phyloP scores from a whole-genome alignment of 2,329 filamentous ascomycete species.

The Colletotrichum liaoningense region DNA sequence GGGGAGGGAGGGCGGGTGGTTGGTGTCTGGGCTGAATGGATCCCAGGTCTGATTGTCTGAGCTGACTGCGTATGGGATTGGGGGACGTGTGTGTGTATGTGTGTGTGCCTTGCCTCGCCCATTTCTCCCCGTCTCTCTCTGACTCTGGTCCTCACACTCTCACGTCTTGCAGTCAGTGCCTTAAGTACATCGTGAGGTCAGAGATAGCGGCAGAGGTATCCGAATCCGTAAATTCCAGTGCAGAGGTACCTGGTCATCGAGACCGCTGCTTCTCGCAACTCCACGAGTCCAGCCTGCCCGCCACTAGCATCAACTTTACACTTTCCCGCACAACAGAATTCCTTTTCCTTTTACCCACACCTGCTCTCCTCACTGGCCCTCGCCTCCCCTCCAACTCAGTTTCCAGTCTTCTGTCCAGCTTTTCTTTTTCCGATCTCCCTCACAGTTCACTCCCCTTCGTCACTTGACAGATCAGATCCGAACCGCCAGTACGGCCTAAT shows the following conservation, averaged over 20 bases:
- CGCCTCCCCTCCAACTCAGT: not conserved
- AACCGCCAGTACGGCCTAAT: not conserved
- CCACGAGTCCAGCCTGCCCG: conserved; percentile 1
- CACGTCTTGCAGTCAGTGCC: not conserved
- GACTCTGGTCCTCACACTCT: not conserved
- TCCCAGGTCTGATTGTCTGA: not conserved
- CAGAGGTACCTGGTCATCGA: conserved; percentile 9
- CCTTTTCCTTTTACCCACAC: conserved; percentile 22
- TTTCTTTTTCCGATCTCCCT: not conserved
- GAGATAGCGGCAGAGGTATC: not conserved
- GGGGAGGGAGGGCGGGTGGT: not conserved
- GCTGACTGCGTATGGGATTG: not conserved
- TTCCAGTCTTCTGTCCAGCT: not conserved
- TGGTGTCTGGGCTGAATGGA: not conserved
- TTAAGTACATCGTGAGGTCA: not conserved
- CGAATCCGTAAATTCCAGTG: not conserved
- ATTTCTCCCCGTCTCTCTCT: not conserved
- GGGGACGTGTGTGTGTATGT: not conserved
- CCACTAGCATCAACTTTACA: conserved; percentile 31
- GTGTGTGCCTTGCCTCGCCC: not conserved
- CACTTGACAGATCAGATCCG: conserved; percentile 2
- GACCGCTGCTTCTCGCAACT: conserved; percentile 4
- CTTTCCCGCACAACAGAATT: conserved; percentile 28
- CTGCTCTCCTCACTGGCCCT: not conserved
- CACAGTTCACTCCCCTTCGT: not conserved